These are phyloP conservation scores for Pontederia crassipes DNA, from an alignment of 176 grass and related monocot species.

Conservation along the genomic window DNA sequence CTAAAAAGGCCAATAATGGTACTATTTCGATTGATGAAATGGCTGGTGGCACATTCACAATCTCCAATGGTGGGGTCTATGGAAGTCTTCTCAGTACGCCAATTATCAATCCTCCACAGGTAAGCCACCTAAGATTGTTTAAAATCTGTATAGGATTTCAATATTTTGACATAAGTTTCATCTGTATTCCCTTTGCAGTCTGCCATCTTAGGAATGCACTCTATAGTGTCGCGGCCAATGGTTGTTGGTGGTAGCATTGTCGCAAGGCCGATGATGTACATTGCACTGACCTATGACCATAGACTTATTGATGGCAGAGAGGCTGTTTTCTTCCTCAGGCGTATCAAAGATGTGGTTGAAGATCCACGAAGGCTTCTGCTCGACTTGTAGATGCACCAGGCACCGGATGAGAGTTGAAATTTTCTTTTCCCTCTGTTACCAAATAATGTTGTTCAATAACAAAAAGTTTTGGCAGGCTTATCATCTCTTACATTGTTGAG, in stretches of 20 bases:
- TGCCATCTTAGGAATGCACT: constrained; percentile 71
- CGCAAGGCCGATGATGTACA: constrained; percentile 62
- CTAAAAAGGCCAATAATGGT: constrained; percentile 14
- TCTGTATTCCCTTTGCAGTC: constrained; percentile 28
- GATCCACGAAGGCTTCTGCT: constrained; percentile 56
- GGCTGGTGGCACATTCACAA: constrained; percentile 2
- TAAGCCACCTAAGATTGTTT: constrained; percentile 5
- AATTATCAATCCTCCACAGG: constrained; percentile 11
- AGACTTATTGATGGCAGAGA: constrained; percentile 66
- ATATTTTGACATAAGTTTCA: background rate
- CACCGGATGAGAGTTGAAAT: background rate
- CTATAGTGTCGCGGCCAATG: constrained; percentile 40
- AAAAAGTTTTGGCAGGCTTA: background rate
- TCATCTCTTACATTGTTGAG: too few relatives aligned
- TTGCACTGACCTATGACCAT: constrained; percentile 70
- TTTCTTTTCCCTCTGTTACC: background rate
- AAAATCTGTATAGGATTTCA: background rate
- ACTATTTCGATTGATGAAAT: constrained; percentile 18
- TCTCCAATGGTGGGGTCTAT: constrained; percentile 12
- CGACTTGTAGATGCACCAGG: constrained; percentile 36
- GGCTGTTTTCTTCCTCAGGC: constrained; percentile 51
- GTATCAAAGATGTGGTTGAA: constrained; percentile 77
- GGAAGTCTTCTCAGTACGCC: constrained; percentile 14
- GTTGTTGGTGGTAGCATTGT: constrained; percentile 43
- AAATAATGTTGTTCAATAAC: constrained; percentile 4